Percentiles rank a stretch among this genome's conserved stretches.
Evolutionary conservation across 495 filamentous ascomycete genomes (phyloP).

Genomic region (Chaetomium tenue): DNA sequence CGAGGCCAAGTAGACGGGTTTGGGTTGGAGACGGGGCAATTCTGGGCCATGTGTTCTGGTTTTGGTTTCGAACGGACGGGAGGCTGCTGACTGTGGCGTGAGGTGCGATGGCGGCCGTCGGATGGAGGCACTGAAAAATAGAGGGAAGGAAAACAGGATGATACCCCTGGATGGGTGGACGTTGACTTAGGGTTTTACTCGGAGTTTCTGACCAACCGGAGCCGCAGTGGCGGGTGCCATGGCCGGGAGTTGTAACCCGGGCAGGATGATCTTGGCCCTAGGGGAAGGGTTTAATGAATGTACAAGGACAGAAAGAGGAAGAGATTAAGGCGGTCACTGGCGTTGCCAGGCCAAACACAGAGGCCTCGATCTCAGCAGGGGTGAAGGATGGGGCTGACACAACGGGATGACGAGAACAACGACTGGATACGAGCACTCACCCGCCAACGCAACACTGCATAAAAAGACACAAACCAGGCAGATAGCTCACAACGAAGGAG

Average conservation of each 20-base stretch:
- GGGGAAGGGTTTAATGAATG: background rate
- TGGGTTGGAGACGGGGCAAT: background rate
- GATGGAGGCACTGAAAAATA: background rate
- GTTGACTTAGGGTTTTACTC: constrained; percentile 20
- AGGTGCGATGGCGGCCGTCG: background rate
- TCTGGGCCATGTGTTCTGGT: background rate
- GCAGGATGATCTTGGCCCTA: background rate
- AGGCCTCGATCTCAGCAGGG: background rate
- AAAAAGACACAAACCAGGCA: background rate
- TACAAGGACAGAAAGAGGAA: background rate
- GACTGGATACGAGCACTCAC: background rate
- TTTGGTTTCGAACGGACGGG: background rate
- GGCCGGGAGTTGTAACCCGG: background rate
- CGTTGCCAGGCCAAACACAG: background rate
- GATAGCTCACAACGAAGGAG: background rate
- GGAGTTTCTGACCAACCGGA: constrained; percentile 19
- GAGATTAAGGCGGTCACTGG: background rate
- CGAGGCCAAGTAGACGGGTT: background rate
- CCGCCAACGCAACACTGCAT: background rate
- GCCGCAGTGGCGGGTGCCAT: constrained; percentile 9
- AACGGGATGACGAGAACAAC: background rate
- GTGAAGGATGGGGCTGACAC: background rate
- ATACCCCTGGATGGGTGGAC: constrained; percentile 8
- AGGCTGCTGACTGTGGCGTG: background rate
- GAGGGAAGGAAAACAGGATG: background rate